Evolutionary conservation across 2,329 filamentous ascomycete species (phyloP), one percentile per base, ranked within the genome.

Genomic region (Penicillium sp.): DNA sequence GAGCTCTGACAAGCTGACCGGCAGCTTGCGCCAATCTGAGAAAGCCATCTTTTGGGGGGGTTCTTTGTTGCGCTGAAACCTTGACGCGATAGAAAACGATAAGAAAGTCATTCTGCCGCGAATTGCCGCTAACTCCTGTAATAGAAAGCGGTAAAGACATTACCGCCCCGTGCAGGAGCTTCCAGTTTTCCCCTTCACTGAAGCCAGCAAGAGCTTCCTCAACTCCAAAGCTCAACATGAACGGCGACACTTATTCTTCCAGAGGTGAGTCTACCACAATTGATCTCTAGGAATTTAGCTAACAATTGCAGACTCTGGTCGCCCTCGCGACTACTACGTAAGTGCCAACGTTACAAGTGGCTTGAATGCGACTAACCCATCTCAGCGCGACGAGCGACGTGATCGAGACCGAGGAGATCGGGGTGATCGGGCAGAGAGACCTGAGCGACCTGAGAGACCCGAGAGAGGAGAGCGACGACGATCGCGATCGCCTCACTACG

Each of bases 11-110:
- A 96, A 78, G 59, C 82, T 90, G 42, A 97, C 79, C 24, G 95
- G 92, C 65, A 99, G 78, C 78, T 90, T 96, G 63, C 86, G 86
- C 95, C 95, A 99, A 71, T 91, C 89, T 16, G 87, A 82, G n/a
- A 86, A 79, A 29, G 81, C 70, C 29, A 49, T 49, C 16, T 10
- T 52, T 19, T 19, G 10, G 16, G 24, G 24, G 11, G 10, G 4
- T 44, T 27, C 10, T 48, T 48, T 21, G 21, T 26, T 49, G 50
- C 37, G 26, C 22, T 45, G 42, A 31, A 44, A 33, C 49, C 19
- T 31, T 26, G 29, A 52, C n/a, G 37, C 39, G 55, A 51, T 58
- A 50, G 19, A 21, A 52, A 42, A 22, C 46, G 47, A 52, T 53
- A 57, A 60, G 57, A 22, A 33, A 49, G 48, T 27, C 11, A 59